Percentiles rank a stretch among this genome's conserved stretches.
phyloP scores from a whole-genome alignment of 2,329 filamentous ascomycete species.

The Colletotrichum sp. region DNA sequence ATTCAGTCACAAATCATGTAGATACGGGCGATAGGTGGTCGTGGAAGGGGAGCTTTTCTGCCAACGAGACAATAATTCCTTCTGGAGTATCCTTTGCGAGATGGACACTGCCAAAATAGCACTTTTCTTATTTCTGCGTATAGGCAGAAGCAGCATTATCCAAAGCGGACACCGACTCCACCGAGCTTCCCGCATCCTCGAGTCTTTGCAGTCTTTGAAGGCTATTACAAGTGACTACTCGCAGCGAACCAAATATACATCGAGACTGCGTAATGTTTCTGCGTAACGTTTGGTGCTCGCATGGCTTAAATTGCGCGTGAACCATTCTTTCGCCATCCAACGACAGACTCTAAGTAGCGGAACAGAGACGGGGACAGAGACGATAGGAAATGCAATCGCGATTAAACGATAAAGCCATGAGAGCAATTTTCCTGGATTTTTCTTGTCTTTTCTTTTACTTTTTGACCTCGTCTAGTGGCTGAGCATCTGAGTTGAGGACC shows the following conservation, averaged over 20 bases:
- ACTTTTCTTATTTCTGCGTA: background rate
- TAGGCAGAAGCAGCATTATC: background rate
- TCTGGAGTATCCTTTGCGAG: background rate
- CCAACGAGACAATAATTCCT: background rate
- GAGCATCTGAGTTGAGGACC: background rate
- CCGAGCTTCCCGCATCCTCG: background rate
- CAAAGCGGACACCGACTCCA: background rate
- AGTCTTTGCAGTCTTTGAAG: background rate
- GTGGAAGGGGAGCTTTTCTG: background rate
- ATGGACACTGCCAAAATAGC: background rate
- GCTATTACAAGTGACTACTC: background rate
- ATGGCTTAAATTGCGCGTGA: background rate
- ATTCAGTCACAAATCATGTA: background rate
- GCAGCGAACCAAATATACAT: background rate
- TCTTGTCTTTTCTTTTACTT: background rate
- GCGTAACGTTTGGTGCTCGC: background rate
- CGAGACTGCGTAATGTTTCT: background rate
- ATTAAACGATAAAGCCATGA: rapidly evolving
- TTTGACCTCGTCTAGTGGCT: rapidly evolving
- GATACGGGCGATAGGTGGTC: background rate
- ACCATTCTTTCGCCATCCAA: background rate
- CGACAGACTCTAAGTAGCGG: rapidly evolving
- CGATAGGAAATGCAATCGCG: rapidly evolving
- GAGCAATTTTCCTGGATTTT: rapidly evolving
- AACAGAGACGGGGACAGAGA: background rate